These are phyloP conservation scores for Colletotrichum tabaci DNA, from an alignment of 2,329 filamentous ascomycete genomes.

Conservation along the genomic window DNA sequence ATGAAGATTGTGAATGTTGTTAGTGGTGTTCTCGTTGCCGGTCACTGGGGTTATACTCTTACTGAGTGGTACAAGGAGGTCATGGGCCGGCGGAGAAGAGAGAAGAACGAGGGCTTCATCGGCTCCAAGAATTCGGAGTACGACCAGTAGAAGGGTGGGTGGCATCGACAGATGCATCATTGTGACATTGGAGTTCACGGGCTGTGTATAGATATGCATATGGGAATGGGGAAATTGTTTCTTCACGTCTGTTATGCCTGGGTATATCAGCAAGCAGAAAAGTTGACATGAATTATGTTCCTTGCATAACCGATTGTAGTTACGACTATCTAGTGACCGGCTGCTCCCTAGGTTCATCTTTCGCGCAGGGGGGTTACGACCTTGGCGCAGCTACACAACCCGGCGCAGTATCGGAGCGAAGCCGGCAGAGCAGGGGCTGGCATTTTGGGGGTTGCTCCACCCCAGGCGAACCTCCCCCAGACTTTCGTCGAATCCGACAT, in stretches of 20 bases:
- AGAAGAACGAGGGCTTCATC: conserved; percentile 52
- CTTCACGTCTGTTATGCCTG: conserved; percentile 9
- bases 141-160: conserved; percentile 33
- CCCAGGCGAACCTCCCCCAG: conserved; percentile 35
- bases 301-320: no score
- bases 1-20: conserved; percentile 92
- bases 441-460: conserved; percentile 33
- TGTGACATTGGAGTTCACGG: conserved; percentile 35
- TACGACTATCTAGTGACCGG: background rate
- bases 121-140: conserved; percentile 41
- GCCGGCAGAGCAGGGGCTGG: conserved; percentile 34
- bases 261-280: conserved; percentile 8
- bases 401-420: conserved; percentile 24
- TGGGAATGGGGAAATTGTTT: conserved; percentile 27
- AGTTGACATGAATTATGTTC: background rate
- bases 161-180: conserved; percentile 5
- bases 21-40: conserved; percentile 90
- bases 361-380: conserved; percentile 18
- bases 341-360: background rate
- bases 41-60: conserved; percentile 93
- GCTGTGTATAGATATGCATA: conserved; percentile 35
- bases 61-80: conserved; percentile 79
- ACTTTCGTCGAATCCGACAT: conserved; percentile 44
- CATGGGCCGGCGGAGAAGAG: conserved; percentile 63
- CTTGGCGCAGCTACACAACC: conserved; percentile 19